Evolutionary conservation across 805 yeast species (phyloP), one percentile per base, ranked within the genome.

Genomic region (Candida michaelii): DNA sequence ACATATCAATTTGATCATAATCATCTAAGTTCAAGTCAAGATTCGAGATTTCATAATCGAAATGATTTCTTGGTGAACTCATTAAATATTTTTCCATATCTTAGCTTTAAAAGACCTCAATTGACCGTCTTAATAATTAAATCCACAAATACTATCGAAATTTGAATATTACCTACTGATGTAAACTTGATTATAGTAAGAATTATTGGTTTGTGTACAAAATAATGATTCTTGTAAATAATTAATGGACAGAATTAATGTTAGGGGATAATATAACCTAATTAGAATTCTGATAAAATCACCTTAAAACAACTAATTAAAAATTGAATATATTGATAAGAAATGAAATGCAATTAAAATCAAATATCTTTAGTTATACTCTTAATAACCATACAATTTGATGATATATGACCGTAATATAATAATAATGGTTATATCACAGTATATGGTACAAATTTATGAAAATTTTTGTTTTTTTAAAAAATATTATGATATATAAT

Each of bases 11-110:
- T 23, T 33, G 50, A 10, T 46, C 47, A 23, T 40, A 40, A 14
- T 40, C 29, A 9, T 47, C 48, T 12, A 42, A 16, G 14, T 24
- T 40, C 5, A 42, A 10, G 10, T 44, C 49, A 27, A 45, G 23
- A 25, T 43, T 39, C 10, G 27, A 38, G n/a, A 33, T 33, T n/a
- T 48, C 52, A 31, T 41, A 41, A 15, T 49, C 48, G 24, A 45
- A 41, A 14, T 44, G 41, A 10, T 33, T 38, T 41, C 48, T 47
- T 12, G 52, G 52, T 27, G 51, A 48, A 40, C 49, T 45, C 49
- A 48, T 46, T 23, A 46, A 39, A 31, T 48, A 45, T 17, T 48
- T 48, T 38, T 48, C 49, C 52, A 48, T 48, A 30, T 21, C 23
- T 21, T 21, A 21, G 23, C 23, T 21, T 21, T 21, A 21, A 6